Conservation (phyloP, 2,329 filamentous ascomycete species). For the Cadophora malorum region DNA sequence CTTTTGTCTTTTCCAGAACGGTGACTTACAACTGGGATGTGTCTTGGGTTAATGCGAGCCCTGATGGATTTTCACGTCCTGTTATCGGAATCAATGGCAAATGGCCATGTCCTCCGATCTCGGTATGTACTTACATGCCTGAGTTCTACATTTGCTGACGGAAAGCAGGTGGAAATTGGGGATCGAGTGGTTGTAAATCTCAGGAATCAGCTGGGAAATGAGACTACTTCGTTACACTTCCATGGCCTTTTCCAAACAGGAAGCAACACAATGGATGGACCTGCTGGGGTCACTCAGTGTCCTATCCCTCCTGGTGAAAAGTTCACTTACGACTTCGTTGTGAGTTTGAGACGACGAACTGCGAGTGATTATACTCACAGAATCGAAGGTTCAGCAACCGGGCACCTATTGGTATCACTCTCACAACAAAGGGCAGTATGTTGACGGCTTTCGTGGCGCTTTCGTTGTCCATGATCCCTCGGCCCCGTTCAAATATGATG, state of each 20-base stretch:
- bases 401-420: constrained; percentile 67
- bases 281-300: constrained; percentile 52
- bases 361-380: background rate
- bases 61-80: constrained; percentile 50
- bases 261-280: constrained; percentile 64
- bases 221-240: constrained; percentile 60
- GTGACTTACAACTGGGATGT: constrained; percentile 22
- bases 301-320: constrained; percentile 41
- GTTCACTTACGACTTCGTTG: constrained; percentile 42
- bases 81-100: constrained; percentile 65
- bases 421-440: constrained; percentile 52
- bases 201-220: constrained; percentile 55
- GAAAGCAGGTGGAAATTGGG: constrained; percentile 51
- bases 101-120: constrained; percentile 61
- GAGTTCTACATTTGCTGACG: background rate
- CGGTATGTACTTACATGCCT: background rate
- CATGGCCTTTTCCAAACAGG: constrained; percentile 64
- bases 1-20: background rate
- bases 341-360: constrained; percentile 39
- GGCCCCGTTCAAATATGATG: constrained; percentile 62
- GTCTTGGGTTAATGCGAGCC: constrained; percentile 48
- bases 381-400: constrained; percentile 19
- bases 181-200: constrained; percentile 58
- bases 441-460: constrained; percentile 65
- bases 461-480: constrained; percentile 65